Conservation (phyloP, 1,284 basidiomycete genomes). For the Trametes pubescens region DNA sequence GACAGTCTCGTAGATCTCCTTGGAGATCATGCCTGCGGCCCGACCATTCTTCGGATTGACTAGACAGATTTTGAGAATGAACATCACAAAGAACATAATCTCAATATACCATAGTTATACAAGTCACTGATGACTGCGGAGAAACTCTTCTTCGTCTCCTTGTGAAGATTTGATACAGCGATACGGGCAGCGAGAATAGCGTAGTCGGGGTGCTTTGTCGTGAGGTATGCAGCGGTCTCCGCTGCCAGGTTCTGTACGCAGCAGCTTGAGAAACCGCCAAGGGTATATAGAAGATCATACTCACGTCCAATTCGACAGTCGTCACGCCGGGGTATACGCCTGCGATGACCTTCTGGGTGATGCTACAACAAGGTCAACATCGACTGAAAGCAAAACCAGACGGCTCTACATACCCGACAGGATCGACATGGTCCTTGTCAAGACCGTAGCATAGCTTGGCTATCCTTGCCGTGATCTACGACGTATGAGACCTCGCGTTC, state of each 20-base stretch:
- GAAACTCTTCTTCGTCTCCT: conserved; percentile 98
- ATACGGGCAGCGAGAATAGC: conserved; percentile 98
- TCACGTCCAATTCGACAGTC: conserved; percentile 95
- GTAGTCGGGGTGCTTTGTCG: conserved; percentile 97
- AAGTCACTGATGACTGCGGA: conserved; percentile 92
- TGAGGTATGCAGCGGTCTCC: conserved; percentile 97
- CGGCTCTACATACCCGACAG: conserved; percentile 78
- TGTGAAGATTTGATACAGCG: conserved; percentile 98
- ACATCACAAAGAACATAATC: background rate
- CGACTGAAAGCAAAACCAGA: too few relatives aligned
- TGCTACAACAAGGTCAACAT: conserved; percentile 50
- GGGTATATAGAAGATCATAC: conserved; percentile 39
- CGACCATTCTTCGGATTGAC: conserved; percentile 97
- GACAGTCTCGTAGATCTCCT: conserved; percentile 87
- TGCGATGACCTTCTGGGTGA: conserved; percentile 94
- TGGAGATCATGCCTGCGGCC: conserved; percentile 91
- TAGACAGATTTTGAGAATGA: conserved; percentile 37
- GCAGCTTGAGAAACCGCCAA: conserved; percentile 4
- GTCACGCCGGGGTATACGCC: conserved; percentile 97
- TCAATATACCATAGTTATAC: conserved; percentile 81
- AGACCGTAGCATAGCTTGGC: conserved; percentile 98
- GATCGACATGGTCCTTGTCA: conserved; percentile 92
- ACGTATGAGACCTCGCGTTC: conserved; percentile 25
- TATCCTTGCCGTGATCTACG: conserved; percentile 88
- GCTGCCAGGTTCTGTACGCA: conserved; percentile 83